Percentiles rank a stretch among this genome's conserved stretches.
Conservation (phyloP, 345 rosid genomes). For the Salix udensis region DNA sequence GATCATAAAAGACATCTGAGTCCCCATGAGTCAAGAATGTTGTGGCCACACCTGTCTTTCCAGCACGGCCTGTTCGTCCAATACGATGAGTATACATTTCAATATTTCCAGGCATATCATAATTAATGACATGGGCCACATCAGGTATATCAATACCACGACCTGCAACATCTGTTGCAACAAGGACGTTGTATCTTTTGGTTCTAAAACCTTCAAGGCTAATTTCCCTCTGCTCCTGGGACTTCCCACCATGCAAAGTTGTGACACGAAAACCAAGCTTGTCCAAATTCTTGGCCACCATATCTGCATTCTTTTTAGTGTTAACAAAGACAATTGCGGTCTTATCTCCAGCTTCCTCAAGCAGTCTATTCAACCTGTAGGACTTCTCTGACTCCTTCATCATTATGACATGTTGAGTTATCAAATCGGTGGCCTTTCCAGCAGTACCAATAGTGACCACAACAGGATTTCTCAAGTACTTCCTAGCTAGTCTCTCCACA, state of each 20-base stretch:
- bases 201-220: slow-evolving; percentile 87
- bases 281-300: slow-evolving; percentile 79
- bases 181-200: slow-evolving; percentile 82
- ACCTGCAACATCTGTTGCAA: slow-evolving; percentile 92
- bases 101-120: slow-evolving; percentile 81
- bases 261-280: slow-evolving; percentile 82
- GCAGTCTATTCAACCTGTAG: slow-evolving; percentile 61
- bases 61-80: slow-evolving; percentile 96
- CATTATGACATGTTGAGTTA: slow-evolving; percentile 84
- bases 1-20: slow-evolving; percentile 85
- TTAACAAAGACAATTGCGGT: slow-evolving; percentile 88
- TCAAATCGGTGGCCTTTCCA: slow-evolving; percentile 87
- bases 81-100: slow-evolving; percentile 94
- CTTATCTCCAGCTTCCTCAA: slow-evolving; percentile 81
- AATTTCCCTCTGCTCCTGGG: slow-evolving; percentile 93
- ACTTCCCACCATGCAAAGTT: slow-evolving; percentile 89
- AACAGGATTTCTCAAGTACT: slow-evolving; percentile 91
- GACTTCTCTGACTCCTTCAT: slow-evolving; percentile 82
- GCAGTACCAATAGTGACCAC: slow-evolving; percentile 96
- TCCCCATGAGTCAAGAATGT: slow-evolving; percentile 84
- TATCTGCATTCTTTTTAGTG: slow-evolving; percentile 80
- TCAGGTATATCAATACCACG: slow-evolving; percentile 96
- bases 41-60: slow-evolving; percentile 89
- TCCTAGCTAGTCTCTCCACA: slow-evolving; percentile 90
- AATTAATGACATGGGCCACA: slow-evolving; percentile 92